Evolutionary conservation across 148 eudicot species (phyloP).

Genomic region (Rhododendron williamsianum): DNA sequence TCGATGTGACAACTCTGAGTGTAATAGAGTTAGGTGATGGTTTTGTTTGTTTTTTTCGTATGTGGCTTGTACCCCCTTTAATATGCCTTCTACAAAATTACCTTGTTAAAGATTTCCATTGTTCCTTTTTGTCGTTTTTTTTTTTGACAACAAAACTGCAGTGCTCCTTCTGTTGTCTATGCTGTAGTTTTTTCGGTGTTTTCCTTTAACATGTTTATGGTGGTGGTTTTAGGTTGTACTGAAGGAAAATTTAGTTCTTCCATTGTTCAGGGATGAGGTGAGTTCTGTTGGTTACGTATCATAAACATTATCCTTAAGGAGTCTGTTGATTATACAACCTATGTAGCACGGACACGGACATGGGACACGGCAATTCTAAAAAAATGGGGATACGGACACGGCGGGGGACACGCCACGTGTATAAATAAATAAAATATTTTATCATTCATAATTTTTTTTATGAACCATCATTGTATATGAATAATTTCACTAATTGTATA

Average conservation of each 20-base stretch:
- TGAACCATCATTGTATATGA: too few relatives aligned
- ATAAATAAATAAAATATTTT: too few relatives aligned
- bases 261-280: slow-evolving; percentile 96
- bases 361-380: too few relatives aligned
- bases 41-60: background rate
- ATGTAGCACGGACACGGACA: background rate
- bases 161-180: background rate
- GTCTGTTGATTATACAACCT: slow-evolving; percentile 7
- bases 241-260: slow-evolving; percentile 83
- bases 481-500: too few relatives aligned
- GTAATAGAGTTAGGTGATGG: background rate
- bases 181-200: background rate
- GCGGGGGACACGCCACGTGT: too few relatives aligned
- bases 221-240: slow-evolving; percentile 68
- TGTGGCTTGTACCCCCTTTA: background rate
- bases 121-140: background rate
- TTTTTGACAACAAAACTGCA: background rate
- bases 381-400: too few relatives aligned
- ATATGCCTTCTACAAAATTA: background rate
- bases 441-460: too few relatives aligned
- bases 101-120: background rate
- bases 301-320: background rate
- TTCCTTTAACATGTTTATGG: slow-evolving; percentile 9
- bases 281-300: slow-evolving; percentile 18
- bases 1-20: background rate